Base-by-base conservation (phyloP, 768 basidiomycete species). In the Naganishia randhawae region DNA sequence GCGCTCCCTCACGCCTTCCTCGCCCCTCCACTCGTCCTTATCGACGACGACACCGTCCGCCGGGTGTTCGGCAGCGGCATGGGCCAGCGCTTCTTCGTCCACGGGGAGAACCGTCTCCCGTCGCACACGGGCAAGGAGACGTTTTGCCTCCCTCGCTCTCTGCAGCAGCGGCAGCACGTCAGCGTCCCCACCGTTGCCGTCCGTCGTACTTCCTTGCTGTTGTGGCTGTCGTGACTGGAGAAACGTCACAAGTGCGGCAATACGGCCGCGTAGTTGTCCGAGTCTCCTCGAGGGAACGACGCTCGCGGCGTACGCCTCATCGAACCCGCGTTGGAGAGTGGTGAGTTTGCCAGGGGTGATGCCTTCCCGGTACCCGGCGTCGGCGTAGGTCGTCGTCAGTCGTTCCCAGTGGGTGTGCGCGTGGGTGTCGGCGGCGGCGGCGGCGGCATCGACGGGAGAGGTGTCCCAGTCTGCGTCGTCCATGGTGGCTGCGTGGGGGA, bases 291-390 rank as follows among this genome's bases (percentile, higher is more conserved):
- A 92, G 17, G 89, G 79, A 0, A 90, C 89, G 16, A 81, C 78
- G 39, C 74, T 73, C 0, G 31, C 27, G 0, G 87, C 86, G 74
- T 91, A 97, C 1, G 91, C 92, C 3, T 83, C 81, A 79, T 99
- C 91, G 74, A 99, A 98, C 0, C 95, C 95, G 71, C 87, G 83
- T 74, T 99, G 95, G 1, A 97, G 83, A 2, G 87, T 87, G 0
- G 85, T 83, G 77, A 94, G 89, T 78, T 97, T 98, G 3, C 95
- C 95, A 4, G 88, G 87, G 0, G 88, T 89, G 73, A 98, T 95
- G 7, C 95, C 95, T 81, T 97, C 94, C n/a, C 95, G 86, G 75
- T 97, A 97, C 1, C 95, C 95, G 19, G 86, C 86, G 69, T 80
- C 78, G 17, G 70, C 69, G 67, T 78, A 79, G 52, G 67, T 68